Conservation (phyloP, 257 asterid genomes). For the Scutellaria barbata region DNA sequence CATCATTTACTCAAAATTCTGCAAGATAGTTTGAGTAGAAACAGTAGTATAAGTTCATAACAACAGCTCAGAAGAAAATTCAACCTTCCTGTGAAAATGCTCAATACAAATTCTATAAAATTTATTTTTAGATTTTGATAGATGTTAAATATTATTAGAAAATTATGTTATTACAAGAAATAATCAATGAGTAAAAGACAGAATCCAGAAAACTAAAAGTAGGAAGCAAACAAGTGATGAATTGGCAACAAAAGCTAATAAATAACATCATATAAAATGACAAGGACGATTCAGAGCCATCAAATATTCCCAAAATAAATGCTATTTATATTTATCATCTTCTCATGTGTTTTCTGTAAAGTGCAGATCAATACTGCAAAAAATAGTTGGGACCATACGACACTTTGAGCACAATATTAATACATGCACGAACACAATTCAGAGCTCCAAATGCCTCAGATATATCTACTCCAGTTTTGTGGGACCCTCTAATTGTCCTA, state of each 20-base stretch:
- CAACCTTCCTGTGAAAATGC: too few species aligned
- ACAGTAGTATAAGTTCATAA: too few species aligned
- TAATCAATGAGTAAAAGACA: too few species aligned
- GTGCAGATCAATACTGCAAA: background rate
- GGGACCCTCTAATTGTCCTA: background rate
- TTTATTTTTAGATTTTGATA: too few species aligned
- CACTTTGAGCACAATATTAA: background rate
- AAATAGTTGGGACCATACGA: background rate
- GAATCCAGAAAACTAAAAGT: background rate
- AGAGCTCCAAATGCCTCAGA: background rate
- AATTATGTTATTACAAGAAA: too few species aligned
- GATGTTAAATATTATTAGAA: too few species aligned
- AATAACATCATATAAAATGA: background rate
- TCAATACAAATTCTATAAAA: too few species aligned
- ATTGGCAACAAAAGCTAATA: background rate
- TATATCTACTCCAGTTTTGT: background rate
- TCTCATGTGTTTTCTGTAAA: background rate
- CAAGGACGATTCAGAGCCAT: background rate
- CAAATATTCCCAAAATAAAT: background rate
- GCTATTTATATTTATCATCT: background rate
- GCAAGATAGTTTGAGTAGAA: too few species aligned
- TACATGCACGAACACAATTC: slow-evolving; percentile 29
- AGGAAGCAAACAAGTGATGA: background rate
- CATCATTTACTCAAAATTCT: too few species aligned
- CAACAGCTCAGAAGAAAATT: too few species aligned